phyloP scores from a whole-genome alignment of 1,139 yeast species.

The Nadsonia commutata region DNA sequence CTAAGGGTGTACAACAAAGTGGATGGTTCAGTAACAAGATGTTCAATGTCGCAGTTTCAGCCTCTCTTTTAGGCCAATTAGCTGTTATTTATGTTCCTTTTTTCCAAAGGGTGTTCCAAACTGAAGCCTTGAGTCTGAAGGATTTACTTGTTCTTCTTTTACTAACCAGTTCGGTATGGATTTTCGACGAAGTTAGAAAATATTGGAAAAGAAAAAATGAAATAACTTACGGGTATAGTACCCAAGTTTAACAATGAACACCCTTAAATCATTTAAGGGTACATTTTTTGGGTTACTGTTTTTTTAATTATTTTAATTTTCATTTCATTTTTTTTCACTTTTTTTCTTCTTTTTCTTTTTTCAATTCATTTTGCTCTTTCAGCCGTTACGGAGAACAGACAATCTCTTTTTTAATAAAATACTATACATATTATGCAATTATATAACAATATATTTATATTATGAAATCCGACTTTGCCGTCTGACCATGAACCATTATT shows the following conservation, averaged over 20 bases:
- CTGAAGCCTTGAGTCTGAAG: conserved; percentile 62
- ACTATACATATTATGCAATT: too few relatives aligned
- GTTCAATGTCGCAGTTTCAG: conserved; percentile 89
- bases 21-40: conserved; percentile 65
- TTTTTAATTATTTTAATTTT: neutral
- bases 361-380: too few relatives aligned
- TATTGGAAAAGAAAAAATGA: conserved; percentile 19
- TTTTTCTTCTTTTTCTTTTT: neutral
- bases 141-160: conserved; percentile 51
- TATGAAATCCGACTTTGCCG: too few relatives aligned
- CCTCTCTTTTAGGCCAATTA: conserved; percentile 79
- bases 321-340: neutral
- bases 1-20: conserved; percentile 65
- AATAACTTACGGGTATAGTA: conserved; percentile 12
- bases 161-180: conserved; percentile 66
- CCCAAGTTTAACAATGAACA: neutral
- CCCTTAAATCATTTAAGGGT: too few relatives aligned
- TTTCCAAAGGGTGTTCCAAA: conserved; percentile 82
- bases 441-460: too few relatives aligned
- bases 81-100: conserved; percentile 89
- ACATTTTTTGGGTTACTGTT: too few relatives aligned
- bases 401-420: too few relatives aligned
- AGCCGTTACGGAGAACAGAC: too few relatives aligned
- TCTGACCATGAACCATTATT: too few relatives aligned
- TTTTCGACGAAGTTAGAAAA: conserved; percentile 75